A percentile compares a stretch with the other conserved stretches of the same genome.
phyloP scores from a whole-genome alignment of 768 basidiomycete genomes.

The Suillus clintonianus region DNA sequence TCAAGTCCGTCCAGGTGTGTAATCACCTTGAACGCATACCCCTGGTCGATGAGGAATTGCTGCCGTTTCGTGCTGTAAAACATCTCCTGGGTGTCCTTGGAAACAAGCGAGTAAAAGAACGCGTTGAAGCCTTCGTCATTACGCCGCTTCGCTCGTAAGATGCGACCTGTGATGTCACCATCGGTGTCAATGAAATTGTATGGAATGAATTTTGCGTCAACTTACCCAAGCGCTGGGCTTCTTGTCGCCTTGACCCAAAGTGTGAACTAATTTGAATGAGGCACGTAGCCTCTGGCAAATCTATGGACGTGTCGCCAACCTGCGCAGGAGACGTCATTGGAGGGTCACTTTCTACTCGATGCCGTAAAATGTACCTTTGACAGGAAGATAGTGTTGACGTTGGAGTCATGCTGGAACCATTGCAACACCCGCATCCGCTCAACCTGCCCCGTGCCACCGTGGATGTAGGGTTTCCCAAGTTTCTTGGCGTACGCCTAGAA shows the following conservation, averaged over 20 bases:
- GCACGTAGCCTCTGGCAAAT: slow-evolving; percentile 98
- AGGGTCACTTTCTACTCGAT: slow-evolving; percentile 12
- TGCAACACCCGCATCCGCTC: slow-evolving; percentile 95
- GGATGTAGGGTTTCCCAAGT: slow-evolving; percentile 91
- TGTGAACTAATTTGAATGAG: slow-evolving; percentile 99
- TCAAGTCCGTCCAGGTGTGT: slow-evolving; percentile 95
- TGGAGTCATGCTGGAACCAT: slow-evolving; percentile 92
- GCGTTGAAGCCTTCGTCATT: slow-evolving; percentile 99
- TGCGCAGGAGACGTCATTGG: slow-evolving; percentile 31
- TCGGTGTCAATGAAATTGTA: slow-evolving; percentile 14
- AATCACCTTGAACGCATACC: slow-evolving; percentile 99
- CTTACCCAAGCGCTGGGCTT: slow-evolving; percentile 92
- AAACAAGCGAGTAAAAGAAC: slow-evolving; percentile 99
- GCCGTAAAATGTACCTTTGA: slow-evolving; percentile 69
- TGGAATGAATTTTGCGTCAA: slow-evolving; percentile 10
- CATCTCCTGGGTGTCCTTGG: slow-evolving; percentile 99
- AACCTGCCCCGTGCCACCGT: slow-evolving; percentile 91
- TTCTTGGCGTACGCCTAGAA: slow-evolving; percentile 88
- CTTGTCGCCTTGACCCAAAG: slow-evolving; percentile 96
- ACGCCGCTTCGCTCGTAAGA: slow-evolving; percentile 92
- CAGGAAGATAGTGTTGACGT: slow-evolving; percentile 97
- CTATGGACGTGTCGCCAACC: slow-evolving; percentile 99
- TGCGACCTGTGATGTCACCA: slow-evolving; percentile 64
- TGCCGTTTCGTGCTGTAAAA: slow-evolving; percentile 99
- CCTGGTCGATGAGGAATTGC: slow-evolving; percentile 98